A percentile compares a stretch with the other conserved stretches of the same genome.
Conservation (phyloP, 768 basidiomycete genomes). For the Phlebiopsis flavidoalba region DNA sequence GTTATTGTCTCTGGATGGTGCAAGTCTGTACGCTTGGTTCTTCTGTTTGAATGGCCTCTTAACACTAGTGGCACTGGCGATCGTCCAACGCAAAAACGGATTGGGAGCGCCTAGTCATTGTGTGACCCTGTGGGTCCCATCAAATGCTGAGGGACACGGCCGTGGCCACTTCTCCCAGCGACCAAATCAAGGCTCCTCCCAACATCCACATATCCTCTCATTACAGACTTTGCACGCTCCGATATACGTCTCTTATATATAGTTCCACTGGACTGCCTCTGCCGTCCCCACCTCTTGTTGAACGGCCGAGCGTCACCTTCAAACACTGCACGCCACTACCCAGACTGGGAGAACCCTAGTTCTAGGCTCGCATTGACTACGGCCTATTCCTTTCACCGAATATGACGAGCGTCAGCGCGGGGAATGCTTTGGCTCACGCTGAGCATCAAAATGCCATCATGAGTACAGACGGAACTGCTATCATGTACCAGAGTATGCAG, state of each 20-base stretch:
- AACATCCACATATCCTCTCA: too few species aligned
- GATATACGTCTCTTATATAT: background rate
- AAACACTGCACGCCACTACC: background rate
- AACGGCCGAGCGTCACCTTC: too few species aligned
- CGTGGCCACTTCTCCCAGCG: background rate
- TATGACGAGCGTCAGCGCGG: background rate
- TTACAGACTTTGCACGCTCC: too few species aligned
- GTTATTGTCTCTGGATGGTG: too few species aligned
- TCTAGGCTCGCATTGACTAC: background rate
- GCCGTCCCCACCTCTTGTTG: background rate
- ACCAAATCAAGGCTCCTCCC: background rate
- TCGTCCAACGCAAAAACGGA: background rate
- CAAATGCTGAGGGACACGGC: too few species aligned
- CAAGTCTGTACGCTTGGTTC: too few species aligned
- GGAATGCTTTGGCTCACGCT: background rate
- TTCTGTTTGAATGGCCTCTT: background rate
- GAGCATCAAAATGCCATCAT: background rate
- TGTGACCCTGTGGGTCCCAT: background rate
- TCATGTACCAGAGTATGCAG: constrained; percentile 4
- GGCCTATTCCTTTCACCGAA: background rate
- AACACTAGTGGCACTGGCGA: background rate
- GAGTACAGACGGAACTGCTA: constrained; percentile 1
- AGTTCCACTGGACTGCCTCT: background rate
- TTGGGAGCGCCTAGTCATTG: background rate
- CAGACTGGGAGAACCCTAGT: background rate